Conservation (phyloP, 306 rosid species). For the Vigna radiata region DNA sequence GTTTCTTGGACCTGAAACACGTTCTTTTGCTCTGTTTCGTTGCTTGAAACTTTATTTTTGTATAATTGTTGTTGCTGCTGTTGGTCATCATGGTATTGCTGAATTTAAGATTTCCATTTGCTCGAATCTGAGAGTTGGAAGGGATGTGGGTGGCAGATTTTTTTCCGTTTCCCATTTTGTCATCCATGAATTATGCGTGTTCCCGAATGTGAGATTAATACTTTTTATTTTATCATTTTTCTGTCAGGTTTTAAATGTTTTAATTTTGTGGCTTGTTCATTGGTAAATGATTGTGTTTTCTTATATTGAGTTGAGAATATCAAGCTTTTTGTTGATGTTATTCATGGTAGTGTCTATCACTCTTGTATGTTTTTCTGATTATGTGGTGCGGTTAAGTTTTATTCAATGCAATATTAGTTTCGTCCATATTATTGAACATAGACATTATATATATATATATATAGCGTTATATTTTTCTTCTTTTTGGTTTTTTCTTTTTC, state of each 20-base stretch:
- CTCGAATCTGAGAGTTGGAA: conserved; percentile 32
- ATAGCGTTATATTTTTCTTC: not conserved
- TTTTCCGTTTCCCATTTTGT: conserved; percentile 17
- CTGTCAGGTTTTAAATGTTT: conserved; percentile 32
- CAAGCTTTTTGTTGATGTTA: conserved; percentile 42
- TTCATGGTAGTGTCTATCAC: not conserved
- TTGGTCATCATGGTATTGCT: conserved; percentile 23
- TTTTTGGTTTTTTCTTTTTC: too few relatives aligned
- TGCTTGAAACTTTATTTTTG: conserved; percentile 38
- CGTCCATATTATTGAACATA: not conserved
- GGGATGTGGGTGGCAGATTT: conserved; percentile 20
- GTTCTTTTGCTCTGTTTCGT: conserved; percentile 13
- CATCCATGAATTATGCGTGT: conserved; percentile 16
- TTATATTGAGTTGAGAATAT: conserved; percentile 52
- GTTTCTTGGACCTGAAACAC: conserved; percentile 33
- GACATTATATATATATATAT: conserved; percentile 1
- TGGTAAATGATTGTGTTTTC: conserved; percentile 42
- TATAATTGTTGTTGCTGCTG: not conserved
- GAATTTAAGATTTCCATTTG: conserved; percentile 26
- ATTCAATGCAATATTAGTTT: not conserved
- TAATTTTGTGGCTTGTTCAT: conserved; percentile 25
- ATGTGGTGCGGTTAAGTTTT: not conserved
- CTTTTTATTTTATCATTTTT: conserved; percentile 25
- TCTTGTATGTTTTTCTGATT: conserved; percentile 14
- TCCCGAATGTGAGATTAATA: conserved; percentile 24